Evolutionary conservation across 1,284 basidiomycete species (phyloP), one percentile per base, ranked within the genome.

Genomic region (Megacollybia platyphylla): DNA sequence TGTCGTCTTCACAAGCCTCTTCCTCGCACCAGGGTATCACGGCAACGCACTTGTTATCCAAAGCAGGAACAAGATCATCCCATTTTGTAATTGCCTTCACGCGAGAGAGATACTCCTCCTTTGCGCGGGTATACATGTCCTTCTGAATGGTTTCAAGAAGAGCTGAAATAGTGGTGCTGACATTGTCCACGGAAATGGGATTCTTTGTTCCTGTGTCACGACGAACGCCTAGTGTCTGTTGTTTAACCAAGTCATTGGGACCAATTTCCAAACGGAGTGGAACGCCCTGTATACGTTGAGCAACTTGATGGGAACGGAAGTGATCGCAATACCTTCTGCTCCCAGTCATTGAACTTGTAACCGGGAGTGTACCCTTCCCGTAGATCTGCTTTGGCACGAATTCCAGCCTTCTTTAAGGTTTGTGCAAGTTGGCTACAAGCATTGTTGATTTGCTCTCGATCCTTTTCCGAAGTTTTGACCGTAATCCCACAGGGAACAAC

Each of bases 311-410:
- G 31, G 11, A 15, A 34, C 15, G 31, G 7, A 11, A 6, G 15
- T 34, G 15, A 34, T 4, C 10, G 15, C 27, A 35, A 11, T 42
- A 83, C 87, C 75, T 92, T 90, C 65, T 96, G 84, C 69, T 99
- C 96, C 92, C 94, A 97, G 59, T 97, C 90, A 61, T 97, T 97
- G 70, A 97, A 99, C 68, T 98, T 99, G 71, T 85, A 98, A 36
- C 94, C 94, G 10, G 94, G 94, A 39, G 91, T 97, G 67, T 98
- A 96, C 20, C 87, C 90, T 13, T 97, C 94, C 44, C 94, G 71
- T 51, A 93, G 67, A 64, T 99, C 96, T 1, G 88, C 88, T 64
- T 86, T 90, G 37, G 88, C 88, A 49, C 86, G 76, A 50, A 98
- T 65, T 39, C 82, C 92, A 7, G 68, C 73, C 51, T 77, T 79